Evolutionary conservation across 176 grass and related monocot genomes (phyloP).

Genomic region (Oryza rufipogon): DNA sequence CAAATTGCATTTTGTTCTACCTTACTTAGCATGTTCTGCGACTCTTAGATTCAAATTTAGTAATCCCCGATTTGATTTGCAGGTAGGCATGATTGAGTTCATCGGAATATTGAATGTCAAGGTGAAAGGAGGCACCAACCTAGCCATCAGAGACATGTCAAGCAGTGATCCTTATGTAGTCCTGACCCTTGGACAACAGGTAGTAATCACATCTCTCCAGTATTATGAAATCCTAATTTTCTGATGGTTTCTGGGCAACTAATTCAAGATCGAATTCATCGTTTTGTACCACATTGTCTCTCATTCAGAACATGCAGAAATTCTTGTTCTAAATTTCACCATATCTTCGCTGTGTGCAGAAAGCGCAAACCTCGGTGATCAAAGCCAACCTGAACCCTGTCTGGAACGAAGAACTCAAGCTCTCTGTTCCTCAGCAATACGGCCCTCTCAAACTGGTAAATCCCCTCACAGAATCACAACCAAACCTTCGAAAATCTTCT

Average conservation of each 20-base stretch:
- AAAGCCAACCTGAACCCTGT: conserved; percentile 77
- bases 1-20: neutral
- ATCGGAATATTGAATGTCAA: conserved; percentile 78
- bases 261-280: neutral
- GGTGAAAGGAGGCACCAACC: conserved; percentile 71
- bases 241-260: neutral
- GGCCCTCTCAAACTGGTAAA: conserved; percentile 71
- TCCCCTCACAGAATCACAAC: neutral
- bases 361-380: conserved; percentile 59
- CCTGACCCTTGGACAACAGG: conserved; percentile 72
- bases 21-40: neutral
- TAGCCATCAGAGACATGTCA: conserved; percentile 75
- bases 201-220: conserved; percentile 37
- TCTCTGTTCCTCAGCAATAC: conserved; percentile 67
- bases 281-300: neutral
- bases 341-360: conserved; percentile 44
- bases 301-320: neutral
- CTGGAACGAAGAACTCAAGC: conserved; percentile 85
- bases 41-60: neutral
- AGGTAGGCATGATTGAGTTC: conserved; percentile 65
- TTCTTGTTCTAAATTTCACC: conserved; percentile 16
- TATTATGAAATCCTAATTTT: neutral
- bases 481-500: neutral
- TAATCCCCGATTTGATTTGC: neutral
- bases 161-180: conserved; percentile 81